These are phyloP conservation scores for Termitomyces sp. DNA, from an alignment of 768 basidiomycete species.

Conservation along the genomic window DNA sequence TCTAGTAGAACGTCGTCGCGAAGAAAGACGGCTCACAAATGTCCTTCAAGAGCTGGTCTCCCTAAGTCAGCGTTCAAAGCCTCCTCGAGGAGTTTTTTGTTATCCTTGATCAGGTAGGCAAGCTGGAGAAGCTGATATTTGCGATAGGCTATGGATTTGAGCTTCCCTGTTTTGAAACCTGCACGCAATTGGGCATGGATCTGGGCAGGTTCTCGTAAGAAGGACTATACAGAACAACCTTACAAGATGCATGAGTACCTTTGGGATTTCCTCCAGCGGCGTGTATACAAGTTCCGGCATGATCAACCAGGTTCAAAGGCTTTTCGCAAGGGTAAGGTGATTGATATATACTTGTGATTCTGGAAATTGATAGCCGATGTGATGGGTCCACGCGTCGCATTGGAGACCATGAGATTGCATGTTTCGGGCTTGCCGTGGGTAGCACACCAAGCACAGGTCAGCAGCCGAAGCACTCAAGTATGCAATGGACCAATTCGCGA, in stretches of 20 bases:
- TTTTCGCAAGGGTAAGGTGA: neutral
- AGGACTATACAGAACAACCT: no score
- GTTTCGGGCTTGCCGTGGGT: no score
- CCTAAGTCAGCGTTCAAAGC: constrained; percentile 60
- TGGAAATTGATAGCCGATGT: neutral
- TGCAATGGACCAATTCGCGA: no score
- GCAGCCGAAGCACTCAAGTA: no score
- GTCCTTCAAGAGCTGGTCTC: constrained; percentile 52
- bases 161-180: constrained; percentile 63
- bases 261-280: constrained; percentile 46
- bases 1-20: neutral
- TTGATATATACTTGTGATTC: constrained; percentile 1
- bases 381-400: no score
- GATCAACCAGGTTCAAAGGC: neutral
- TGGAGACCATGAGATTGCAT: no score
- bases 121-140: constrained; percentile 76
- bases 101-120: constrained; percentile 70
- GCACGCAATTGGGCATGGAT: constrained; percentile 48
- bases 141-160: constrained; percentile 58
- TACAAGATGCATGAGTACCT: constrained; percentile 26
- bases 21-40: constrained; percentile 29
- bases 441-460: no score
- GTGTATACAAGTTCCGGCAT: constrained; percentile 38
- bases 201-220: constrained; percentile 23
- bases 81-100: constrained; percentile 51